These are phyloP conservation scores for Ceratocystis diversiconidia DNA, from an alignment of 2,329 filamentous ascomycete genomes.

Conservation along the genomic window DNA sequence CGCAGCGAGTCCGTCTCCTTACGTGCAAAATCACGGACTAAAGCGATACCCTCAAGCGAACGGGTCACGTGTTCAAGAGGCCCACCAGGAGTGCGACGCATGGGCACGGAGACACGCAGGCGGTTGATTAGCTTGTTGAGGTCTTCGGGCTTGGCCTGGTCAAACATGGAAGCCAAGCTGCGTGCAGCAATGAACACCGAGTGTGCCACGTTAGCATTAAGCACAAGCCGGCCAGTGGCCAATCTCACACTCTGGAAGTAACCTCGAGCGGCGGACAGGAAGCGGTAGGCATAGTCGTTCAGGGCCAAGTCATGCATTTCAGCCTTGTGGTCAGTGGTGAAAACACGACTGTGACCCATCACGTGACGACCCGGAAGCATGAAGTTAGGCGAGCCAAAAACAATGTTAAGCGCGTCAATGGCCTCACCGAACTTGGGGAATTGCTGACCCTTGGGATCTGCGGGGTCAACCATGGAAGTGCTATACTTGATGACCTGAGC, in stretches of 20 bases:
- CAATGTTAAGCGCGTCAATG: conserved; percentile 38
- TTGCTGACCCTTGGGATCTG: conserved; percentile 21
- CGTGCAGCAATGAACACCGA: conserved; percentile 32
- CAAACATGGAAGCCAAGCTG: conserved; percentile 9
- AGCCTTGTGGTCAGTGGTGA: conserved; percentile 24
- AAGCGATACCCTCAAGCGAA: conserved; percentile 10
- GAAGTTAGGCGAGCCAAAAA: conserved; percentile 34
- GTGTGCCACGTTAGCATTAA: conserved; percentile 43
- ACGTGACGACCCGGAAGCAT: conserved; percentile 27
- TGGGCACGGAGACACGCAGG: conserved; percentile 12
- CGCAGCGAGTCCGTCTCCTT: conserved; percentile 4
- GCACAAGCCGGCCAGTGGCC: conserved; percentile 38
- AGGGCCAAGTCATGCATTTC: conserved; percentile 20
- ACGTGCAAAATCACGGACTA: conserved; percentile 1
- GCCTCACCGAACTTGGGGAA: conserved; percentile 37
- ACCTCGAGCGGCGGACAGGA: conserved; percentile 31
- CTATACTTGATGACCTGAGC: conserved; percentile 33
- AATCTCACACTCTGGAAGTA: conserved; percentile 42
- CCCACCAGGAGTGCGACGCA: conserved; percentile 6
- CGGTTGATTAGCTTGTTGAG: conserved; percentile 31
- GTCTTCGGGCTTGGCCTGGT: conserved; percentile 30
- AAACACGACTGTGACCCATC: conserved; percentile 36
- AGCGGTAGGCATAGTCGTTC: conserved; percentile 21
- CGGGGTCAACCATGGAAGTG: conserved; percentile 28
- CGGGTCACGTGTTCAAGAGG: conserved; percentile 1